Conservation (phyloP, 345 rosid genomes). For the Litchi chinensis region DNA sequence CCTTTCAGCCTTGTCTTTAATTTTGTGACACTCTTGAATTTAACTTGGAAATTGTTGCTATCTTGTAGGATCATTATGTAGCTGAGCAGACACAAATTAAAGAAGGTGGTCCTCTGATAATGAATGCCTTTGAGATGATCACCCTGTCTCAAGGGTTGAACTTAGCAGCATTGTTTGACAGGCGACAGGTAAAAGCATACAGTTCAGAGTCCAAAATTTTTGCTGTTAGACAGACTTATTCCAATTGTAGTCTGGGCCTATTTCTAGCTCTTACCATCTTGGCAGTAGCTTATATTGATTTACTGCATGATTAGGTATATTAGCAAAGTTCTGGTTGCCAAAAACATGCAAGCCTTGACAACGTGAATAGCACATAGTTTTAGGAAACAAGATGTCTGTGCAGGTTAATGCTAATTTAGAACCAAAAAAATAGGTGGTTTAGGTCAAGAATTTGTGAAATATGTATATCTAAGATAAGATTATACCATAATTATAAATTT, state of each 20-base stretch:
- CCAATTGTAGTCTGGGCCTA: slow-evolving; percentile 1
- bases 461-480: slow-evolving; percentile 1
- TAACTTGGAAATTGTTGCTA: slow-evolving; percentile 22
- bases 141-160: slow-evolving; percentile 95
- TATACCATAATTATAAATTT: neutral
- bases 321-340: neutral
- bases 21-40: neutral
- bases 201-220: neutral
- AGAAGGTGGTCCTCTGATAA: slow-evolving; percentile 65
- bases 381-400: neutral
- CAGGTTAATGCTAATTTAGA: slow-evolving; percentile 11
- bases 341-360: neutral
- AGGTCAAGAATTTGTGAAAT: neutral
- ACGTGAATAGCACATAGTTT: neutral
- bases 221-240: slow-evolving; percentile 9
- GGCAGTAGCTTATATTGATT: neutral
- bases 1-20: neutral
- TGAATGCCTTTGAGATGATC: slow-evolving; percentile 99
- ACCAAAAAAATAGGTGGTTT: neutral
- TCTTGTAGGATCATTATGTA: slow-evolving; percentile 68
- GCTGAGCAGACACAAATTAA: slow-evolving; percentile 50
- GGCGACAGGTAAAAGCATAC: slow-evolving; percentile 62
- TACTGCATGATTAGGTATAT: neutral
- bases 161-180: slow-evolving; percentile 85
- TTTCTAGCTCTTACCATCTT: neutral